Conservation (phyloP, 192 early-diverging fungal genomes). For the Mortierella claussenii region DNA sequence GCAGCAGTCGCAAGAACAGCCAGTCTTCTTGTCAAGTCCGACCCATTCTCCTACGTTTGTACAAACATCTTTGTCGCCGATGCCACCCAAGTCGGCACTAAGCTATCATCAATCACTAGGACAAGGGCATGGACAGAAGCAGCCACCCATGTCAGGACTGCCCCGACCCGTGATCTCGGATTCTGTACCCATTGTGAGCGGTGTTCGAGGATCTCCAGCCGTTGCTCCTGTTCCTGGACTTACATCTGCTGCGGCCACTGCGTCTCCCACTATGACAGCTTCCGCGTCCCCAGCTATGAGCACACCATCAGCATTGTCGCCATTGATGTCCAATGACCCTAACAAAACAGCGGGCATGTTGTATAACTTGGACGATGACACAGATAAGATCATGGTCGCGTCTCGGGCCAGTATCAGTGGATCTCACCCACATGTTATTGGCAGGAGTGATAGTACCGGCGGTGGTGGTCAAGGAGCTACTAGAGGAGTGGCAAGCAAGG, state of each 20-base stretch:
- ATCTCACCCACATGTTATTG: neutral
- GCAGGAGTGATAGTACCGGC: too few species aligned
- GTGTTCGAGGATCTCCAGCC: constrained; percentile 5
- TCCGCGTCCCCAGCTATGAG: neutral
- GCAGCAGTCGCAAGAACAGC: neutral
- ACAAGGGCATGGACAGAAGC: too few species aligned
- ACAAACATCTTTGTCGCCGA: constrained; percentile 31
- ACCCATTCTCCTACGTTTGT: constrained; percentile 17
- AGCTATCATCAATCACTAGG: too few species aligned
- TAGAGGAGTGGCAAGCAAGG: neutral
- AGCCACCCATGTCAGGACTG: neutral
- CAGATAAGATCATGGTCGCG: constrained; percentile 6
- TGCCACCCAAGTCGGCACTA: constrained; percentile 34
- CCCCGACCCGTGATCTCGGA: constrained; percentile 7
- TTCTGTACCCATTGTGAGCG: constrained; percentile 3
- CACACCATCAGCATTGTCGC: neutral
- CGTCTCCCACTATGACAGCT: neutral
- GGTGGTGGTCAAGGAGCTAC: too few species aligned
- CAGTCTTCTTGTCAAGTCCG: constrained; percentile 11
- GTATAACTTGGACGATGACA: constrained; percentile 9
- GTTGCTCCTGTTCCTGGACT: too few species aligned
- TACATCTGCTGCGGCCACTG: neutral
- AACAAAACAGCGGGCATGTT: neutral
- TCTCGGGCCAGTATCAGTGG: constrained; percentile 20
- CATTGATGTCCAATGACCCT: neutral